Conservation (phyloP, 1,284 basidiomycete genomes). For the Sutorius eximius region DNA sequence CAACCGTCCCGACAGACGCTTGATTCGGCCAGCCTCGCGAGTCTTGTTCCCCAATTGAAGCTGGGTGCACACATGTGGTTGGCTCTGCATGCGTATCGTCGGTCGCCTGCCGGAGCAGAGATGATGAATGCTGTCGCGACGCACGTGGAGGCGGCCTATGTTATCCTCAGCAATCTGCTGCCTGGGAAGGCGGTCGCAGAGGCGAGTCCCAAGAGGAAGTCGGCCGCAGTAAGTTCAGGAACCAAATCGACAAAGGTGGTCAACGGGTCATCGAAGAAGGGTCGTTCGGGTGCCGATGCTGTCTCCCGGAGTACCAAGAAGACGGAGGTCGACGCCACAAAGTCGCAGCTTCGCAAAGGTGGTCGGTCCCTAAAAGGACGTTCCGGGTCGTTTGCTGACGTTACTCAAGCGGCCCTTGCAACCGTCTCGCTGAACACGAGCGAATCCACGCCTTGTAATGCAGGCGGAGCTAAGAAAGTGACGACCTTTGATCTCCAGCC, state of each 20-base stretch:
- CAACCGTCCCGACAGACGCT: slow-evolving; percentile 34
- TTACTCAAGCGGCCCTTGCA: slow-evolving; percentile 31
- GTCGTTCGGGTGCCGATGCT: slow-evolving; percentile 12
- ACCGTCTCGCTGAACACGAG: slow-evolving; percentile 38
- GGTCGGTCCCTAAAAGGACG: background rate
- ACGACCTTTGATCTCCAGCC: slow-evolving; percentile 41
- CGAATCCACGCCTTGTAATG: slow-evolving; percentile 12
- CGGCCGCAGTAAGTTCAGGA: background rate
- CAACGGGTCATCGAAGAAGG: slow-evolving; percentile 32
- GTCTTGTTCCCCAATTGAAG: slow-evolving; percentile 48
- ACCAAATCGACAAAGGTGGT: slow-evolving; percentile 3
- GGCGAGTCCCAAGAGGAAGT: slow-evolving; percentile 27
- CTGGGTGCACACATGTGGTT: slow-evolving; percentile 61
- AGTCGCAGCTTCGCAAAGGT: slow-evolving; percentile 48
- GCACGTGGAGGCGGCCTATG: slow-evolving; percentile 53
- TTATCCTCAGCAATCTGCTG: slow-evolving; percentile 44
- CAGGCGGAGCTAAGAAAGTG: slow-evolving; percentile 18
- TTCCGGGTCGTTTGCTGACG: background rate
- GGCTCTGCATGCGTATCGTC: slow-evolving; percentile 61
- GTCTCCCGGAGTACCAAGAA: slow-evolving; percentile 16
- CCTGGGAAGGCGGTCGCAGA: slow-evolving; percentile 2
- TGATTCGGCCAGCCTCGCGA: slow-evolving; percentile 42
- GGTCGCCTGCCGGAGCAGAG: slow-evolving; percentile 28
- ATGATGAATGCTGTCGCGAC: slow-evolving; percentile 43
- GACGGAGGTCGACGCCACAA: slow-evolving; percentile 33